Evolutionary conservation across 441 rosid genomes (phyloP).

Genomic region (Populus tomentosa): DNA sequence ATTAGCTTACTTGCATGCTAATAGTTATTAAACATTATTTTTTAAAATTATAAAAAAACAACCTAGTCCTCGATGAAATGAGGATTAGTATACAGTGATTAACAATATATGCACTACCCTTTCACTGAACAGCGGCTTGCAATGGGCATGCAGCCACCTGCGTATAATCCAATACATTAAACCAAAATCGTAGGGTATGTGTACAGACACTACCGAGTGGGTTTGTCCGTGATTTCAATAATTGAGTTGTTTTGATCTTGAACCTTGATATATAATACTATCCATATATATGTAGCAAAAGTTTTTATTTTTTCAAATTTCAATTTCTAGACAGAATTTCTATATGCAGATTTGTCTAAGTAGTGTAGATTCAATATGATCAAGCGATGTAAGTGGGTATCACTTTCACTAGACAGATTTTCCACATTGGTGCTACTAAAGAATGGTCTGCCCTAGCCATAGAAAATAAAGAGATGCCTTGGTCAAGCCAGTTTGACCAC

Average conservation of each 20-base stretch:
- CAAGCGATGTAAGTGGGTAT: neutral
- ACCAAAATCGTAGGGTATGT: constrained; percentile 15
- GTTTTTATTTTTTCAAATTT: neutral
- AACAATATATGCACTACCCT: neutral
- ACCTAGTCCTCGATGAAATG: too few relatives aligned
- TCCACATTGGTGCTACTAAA: neutral
- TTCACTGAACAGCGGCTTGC: neutral
- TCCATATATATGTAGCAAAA: neutral
- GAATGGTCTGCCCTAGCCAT: neutral
- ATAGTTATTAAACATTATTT: too few relatives aligned
- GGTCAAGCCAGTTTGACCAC: neutral
- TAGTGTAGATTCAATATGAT: too few relatives aligned
- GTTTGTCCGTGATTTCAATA: constrained; percentile 22
- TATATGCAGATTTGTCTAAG: neutral
- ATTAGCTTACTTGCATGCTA: too few relatives aligned
- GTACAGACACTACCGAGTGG: neutral
- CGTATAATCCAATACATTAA: constrained; percentile 18
- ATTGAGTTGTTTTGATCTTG: too few relatives aligned
- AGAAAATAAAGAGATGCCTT: neutral
- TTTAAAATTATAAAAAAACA: too few relatives aligned
- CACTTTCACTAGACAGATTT: neutral
- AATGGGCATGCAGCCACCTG: constrained; percentile 5
- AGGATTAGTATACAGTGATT: neutral
- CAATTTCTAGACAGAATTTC: neutral
- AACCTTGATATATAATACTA: neutral